phyloP scores from a whole-genome alignment of 176 grass and related monocot genomes.

The Secale cereale region DNA sequence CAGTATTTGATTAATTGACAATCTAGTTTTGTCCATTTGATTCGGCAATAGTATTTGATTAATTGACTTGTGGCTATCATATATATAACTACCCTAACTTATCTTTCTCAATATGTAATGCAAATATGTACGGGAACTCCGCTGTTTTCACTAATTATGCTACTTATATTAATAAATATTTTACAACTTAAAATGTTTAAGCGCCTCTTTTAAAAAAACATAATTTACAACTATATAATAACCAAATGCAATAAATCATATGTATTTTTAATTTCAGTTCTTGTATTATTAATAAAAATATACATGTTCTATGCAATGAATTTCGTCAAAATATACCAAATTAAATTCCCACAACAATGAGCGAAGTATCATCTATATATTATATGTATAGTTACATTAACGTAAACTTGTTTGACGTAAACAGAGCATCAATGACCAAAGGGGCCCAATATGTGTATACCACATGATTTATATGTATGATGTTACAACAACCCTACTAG shows the following conservation, averaged over 20 bases:
- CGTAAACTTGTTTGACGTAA: neutral
- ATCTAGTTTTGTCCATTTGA: conserved; percentile 8
- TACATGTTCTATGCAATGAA: neutral
- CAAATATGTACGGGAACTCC: neutral
- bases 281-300: neutral
- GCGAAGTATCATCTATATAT: neutral
- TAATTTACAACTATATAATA: neutral
- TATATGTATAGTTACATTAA: neutral
- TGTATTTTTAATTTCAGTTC: neutral
- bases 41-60: too few species aligned
- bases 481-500: conserved; percentile 1
- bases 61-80: too few species aligned
- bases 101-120: neutral
- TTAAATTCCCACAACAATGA: fast-evolving
- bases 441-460: neutral
- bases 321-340: neutral
- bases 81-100: neutral
- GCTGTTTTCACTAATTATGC: neutral
- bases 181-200: too few species aligned
- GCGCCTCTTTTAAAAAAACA: too few species aligned
- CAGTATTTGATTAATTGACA: neutral
- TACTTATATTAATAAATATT: neutral
- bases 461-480: neutral
- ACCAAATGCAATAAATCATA: neutral
- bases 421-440: neutral